Conservation (phyloP, 768 basidiomycete species). For the Cyclocybe aegerita region DNA sequence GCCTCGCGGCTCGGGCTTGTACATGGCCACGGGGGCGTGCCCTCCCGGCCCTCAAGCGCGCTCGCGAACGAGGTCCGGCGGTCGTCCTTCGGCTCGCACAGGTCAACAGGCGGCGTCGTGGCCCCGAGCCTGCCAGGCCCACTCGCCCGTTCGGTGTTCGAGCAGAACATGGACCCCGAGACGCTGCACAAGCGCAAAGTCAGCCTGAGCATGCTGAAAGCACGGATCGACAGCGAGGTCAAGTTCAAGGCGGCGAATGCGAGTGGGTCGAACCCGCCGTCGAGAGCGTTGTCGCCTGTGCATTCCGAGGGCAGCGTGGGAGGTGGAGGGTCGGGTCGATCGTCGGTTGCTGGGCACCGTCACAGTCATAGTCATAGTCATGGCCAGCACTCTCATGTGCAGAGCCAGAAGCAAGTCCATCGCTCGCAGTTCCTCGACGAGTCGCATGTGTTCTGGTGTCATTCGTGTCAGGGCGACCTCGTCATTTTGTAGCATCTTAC, state of each 20-base stretch:
- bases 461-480: slow-evolving; percentile 77
- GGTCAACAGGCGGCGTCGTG: slow-evolving; percentile 18
- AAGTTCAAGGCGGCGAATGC: slow-evolving; percentile 24
- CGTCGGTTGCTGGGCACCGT: slow-evolving; percentile 19
- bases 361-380: slow-evolving; percentile 1
- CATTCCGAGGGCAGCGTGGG: slow-evolving; percentile 34
- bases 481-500: slow-evolving; percentile 57
- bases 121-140: slow-evolving; percentile 32
- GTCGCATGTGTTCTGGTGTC: slow-evolving; percentile 89
- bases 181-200: slow-evolving; percentile 80
- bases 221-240: slow-evolving; percentile 82
- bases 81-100: slow-evolving; percentile 39
- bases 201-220: slow-evolving; percentile 87
- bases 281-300: slow-evolving; percentile 56
- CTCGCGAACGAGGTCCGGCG: slow-evolving; percentile 32
- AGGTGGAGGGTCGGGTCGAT: slow-evolving; percentile 12
- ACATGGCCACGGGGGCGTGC: slow-evolving; percentile 37
- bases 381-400: no score
- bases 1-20: slow-evolving; percentile 40
- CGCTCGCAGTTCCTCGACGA: slow-evolving; percentile 84
- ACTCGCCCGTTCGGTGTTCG: slow-evolving; percentile 60
- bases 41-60: slow-evolving; percentile 48
- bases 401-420: slow-evolving; percentile 26
- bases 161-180: slow-evolving; percentile 70
- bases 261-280: slow-evolving; percentile 41